A percentile compares a stretch with the other conserved stretches of the same genome.
Evolutionary conservation across 2,329 filamentous ascomycete genomes (phyloP).

Genomic region (Ciborinia camelliae): DNA sequence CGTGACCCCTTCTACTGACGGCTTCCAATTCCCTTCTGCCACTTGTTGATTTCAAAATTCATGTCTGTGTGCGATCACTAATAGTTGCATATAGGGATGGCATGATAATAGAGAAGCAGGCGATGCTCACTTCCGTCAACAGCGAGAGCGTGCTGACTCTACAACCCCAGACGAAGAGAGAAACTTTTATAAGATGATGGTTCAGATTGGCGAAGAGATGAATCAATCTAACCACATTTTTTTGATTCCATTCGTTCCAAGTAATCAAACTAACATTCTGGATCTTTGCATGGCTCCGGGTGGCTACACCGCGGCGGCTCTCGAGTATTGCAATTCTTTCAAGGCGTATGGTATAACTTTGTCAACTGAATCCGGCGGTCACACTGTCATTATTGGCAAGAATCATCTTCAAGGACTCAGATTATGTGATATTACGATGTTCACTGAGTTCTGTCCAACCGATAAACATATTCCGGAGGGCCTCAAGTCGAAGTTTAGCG

Average conservation of each 20-base stretch:
- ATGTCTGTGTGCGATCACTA: not conserved
- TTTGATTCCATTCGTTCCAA: not conserved
- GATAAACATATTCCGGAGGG: constrained; percentile 22
- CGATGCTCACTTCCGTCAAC: constrained; percentile 43
- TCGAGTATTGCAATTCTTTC: constrained; percentile 13
- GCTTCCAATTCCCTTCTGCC: not conserved
- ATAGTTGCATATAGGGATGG: constrained; percentile 35
- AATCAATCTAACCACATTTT: constrained; percentile 32
- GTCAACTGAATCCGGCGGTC: constrained; percentile 25
- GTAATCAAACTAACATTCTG: constrained; percentile 24
- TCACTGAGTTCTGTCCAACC: constrained; percentile 24
- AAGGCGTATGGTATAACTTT: constrained; percentile 28
- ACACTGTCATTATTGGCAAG: constrained; percentile 24
- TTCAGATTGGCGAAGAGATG: constrained; percentile 43
- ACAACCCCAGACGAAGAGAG: constrained; percentile 24
- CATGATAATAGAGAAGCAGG: constrained; percentile 45
- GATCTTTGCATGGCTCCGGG: constrained; percentile 34
- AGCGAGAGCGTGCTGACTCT: constrained; percentile 41
- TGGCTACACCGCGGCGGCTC: constrained; percentile 23
- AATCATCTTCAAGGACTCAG: not conserved
- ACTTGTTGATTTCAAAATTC: not conserved
- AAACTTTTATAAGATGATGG: constrained; percentile 45
- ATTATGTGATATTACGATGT: constrained; percentile 27
- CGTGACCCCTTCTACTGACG: not conserved
- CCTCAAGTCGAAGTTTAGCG: constrained; percentile 20